phyloP scores from a whole-genome alignment of 768 basidiomycete species.

The Strobilomyces confusus region DNA sequence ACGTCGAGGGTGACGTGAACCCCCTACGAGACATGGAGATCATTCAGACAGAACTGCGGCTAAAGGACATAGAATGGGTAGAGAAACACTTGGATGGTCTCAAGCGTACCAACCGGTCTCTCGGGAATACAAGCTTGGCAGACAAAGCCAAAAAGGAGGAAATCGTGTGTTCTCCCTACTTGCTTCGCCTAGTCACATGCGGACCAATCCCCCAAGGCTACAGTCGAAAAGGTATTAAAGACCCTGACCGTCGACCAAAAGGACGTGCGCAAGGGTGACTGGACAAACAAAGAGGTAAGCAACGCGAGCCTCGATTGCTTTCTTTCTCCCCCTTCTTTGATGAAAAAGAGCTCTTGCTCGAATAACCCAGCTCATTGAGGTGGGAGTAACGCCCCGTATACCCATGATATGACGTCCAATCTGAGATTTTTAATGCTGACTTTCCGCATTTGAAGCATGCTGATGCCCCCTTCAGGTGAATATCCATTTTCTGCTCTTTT shows the following conservation, averaged over 20 bases:
- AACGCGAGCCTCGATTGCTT: not conserved
- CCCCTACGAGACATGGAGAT: conserved; percentile 97
- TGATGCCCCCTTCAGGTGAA: conserved; percentile 22
- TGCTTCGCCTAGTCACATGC: conserved; percentile 4
- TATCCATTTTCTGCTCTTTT: conserved; percentile 2
- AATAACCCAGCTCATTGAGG: conserved; percentile 96
- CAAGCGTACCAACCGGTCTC: conserved; percentile 67
- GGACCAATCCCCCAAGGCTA: conserved; percentile 48
- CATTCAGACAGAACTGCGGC: conserved; percentile 86
- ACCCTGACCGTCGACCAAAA: conserved; percentile 73
- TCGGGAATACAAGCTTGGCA: conserved; percentile 75
- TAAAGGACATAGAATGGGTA: conserved; percentile 99
- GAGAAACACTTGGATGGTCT: conserved; percentile 82
- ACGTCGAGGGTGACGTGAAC: conserved; percentile 97
- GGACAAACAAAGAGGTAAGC: conserved; percentile 95
- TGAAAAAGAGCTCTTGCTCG: conserved; percentile 85
- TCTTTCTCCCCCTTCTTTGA: conserved; percentile 26
- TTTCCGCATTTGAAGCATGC: not conserved
- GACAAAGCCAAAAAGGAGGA: conserved; percentile 98
- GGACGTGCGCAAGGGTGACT: conserved; percentile 90
- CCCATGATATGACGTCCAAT: conserved; percentile 58
- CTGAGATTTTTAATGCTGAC: conserved; percentile 33
- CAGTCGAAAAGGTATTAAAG: conserved; percentile 81
- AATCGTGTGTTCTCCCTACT: conserved; percentile 50
- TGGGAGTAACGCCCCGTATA: conserved; percentile 85